These are phyloP conservation scores for Hirschfeldia incana DNA, from an alignment of 345 rosid species.

Conservation along the genomic window DNA sequence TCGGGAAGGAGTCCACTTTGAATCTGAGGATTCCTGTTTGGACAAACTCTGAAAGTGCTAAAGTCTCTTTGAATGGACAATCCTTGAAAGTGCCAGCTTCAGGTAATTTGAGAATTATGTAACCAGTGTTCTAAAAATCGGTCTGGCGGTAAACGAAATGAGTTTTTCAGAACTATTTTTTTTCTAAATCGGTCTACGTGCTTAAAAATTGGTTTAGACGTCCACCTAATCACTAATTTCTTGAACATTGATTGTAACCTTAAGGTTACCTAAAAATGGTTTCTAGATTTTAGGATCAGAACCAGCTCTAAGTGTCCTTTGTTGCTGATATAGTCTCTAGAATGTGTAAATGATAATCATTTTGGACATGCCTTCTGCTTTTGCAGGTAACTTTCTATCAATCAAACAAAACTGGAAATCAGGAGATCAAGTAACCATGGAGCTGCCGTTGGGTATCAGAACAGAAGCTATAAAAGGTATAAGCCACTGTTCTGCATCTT, in stretches of 20 bases:
- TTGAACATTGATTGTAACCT: no score
- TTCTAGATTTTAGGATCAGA: background rate
- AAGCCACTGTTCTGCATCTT: background rate
- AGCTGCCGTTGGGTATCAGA: conserved; percentile 60
- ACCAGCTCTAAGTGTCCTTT: background rate
- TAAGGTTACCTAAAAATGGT: background rate
- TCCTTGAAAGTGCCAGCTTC: conserved; percentile 54
- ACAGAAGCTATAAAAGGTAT: conserved; percentile 78
- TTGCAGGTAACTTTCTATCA: conserved; percentile 62
- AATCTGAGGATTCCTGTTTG: conserved; percentile 76
- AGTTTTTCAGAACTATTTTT: no score
- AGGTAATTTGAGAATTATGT: conserved; percentile 46
- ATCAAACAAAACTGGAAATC: conserved; percentile 56
- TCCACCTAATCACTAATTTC: no score
- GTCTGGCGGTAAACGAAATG: no score
- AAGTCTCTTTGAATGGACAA: conserved; percentile 60
- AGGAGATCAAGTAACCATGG: conserved; percentile 56
- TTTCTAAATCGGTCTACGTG: no score
- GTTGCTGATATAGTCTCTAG: background rate
- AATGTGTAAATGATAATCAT: conserved; percentile 12
- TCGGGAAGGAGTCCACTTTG: conserved; percentile 54
- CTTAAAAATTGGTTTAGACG: no score
- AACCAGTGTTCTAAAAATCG: background rate
- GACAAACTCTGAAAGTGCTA: conserved; percentile 58
- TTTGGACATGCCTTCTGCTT: background rate